Conservation (phyloP, 2,329 filamentous ascomycete genomes). For the Polytolypa hystricis region DNA sequence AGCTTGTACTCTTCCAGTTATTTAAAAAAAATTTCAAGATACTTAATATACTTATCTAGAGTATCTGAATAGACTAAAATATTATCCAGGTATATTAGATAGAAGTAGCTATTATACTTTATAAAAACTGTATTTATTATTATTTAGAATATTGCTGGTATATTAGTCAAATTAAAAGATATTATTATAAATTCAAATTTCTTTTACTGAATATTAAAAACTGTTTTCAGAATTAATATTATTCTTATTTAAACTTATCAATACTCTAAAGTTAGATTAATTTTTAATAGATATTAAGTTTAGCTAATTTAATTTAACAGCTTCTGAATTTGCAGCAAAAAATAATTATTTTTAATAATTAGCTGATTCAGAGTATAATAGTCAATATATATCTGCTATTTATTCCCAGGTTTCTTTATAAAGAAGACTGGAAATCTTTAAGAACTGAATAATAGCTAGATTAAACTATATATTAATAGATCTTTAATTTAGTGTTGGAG, state of each 20-base stretch:
- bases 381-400: background rate
- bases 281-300: background rate
- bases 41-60: too few relatives aligned
- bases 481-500: background rate
- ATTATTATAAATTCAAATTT: constrained; percentile 1
- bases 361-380: background rate
- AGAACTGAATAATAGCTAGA: background rate
- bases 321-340: background rate
- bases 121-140: constrained; percentile 1
- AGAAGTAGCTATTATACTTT: too few relatives aligned
- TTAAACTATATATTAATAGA: background rate
- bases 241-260: background rate
- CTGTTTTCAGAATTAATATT: background rate
- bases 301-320: background rate
- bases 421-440: background rate
- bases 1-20: background rate
- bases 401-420: background rate
- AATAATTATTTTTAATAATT: background rate
- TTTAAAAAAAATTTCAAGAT: too few relatives aligned
- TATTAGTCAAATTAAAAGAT: background rate
- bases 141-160: background rate
- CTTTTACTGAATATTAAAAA: background rate
- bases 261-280: background rate
- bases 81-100: constrained; percentile 1
- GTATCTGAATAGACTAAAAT: too few relatives aligned